A percentile compares a stretch with the other conserved stretches of the same genome.
Evolutionary conservation across 169 alveolate genomes (phyloP).

Genomic region (Cryptosporidium meleagridis): DNA sequence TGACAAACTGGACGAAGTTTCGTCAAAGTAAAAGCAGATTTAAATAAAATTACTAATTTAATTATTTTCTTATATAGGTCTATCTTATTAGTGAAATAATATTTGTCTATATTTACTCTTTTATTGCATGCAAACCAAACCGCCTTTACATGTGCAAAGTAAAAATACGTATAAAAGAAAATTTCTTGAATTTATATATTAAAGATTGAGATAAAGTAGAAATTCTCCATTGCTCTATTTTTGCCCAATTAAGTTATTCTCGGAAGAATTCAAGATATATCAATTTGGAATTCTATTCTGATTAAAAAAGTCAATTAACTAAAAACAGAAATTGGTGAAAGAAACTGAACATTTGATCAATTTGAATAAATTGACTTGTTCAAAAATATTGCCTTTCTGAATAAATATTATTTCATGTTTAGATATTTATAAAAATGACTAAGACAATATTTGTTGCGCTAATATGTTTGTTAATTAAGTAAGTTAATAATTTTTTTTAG

Average conservation of each 20-base stretch:
- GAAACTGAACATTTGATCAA: not conserved
- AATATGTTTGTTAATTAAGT: slow-evolving; percentile 1
- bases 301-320: not conserved
- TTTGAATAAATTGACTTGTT: not conserved
- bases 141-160: slow-evolving; percentile 25
- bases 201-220: not conserved
- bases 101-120: not conserved
- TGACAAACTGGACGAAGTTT: not conserved
- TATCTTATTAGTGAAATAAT: not conserved
- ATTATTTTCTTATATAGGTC: not conserved
- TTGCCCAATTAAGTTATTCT: not conserved
- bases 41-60: not conserved
- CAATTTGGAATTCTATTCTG: not conserved
- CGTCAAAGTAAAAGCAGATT: not conserved
- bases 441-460: not conserved
- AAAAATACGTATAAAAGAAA: not conserved
- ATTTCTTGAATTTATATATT: not conserved
- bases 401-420: not conserved
- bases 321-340: not conserved
- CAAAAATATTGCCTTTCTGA: not conserved
- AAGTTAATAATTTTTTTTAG: not conserved
- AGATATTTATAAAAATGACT: not conserved
- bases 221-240: not conserved
- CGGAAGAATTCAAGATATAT: not conserved
- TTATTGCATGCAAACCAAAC: not conserved